A percentile compares a stretch with the other conserved stretches of the same genome.
Conservation (phyloP, 805 yeast species). For the Pichia nakasei region DNA sequence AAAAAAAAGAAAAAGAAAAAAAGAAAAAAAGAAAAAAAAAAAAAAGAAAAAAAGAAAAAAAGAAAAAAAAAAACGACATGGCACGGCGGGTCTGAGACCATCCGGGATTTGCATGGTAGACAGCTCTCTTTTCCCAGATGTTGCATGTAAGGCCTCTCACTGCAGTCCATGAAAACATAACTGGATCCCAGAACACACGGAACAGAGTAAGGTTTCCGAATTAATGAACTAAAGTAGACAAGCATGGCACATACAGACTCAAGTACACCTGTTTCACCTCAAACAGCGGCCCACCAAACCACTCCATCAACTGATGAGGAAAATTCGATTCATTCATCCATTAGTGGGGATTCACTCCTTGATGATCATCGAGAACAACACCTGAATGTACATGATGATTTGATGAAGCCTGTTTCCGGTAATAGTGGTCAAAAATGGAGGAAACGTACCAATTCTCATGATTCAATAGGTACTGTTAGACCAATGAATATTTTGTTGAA, state of each 20-base stretch:
- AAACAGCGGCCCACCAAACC: slow-evolving; percentile 19
- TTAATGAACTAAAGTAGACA: too few species aligned
- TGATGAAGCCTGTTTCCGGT: not conserved
- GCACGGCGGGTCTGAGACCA: too few species aligned
- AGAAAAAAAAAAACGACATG: too few species aligned
- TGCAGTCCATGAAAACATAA: too few species aligned
- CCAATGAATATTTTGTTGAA: not conserved
- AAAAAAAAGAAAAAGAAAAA: too few species aligned
- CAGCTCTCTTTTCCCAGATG: too few species aligned
- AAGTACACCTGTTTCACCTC: slow-evolving; percentile 5
- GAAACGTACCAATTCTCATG: slow-evolving; percentile 5
- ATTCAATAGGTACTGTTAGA: not conserved
- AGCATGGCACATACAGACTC: not conserved
- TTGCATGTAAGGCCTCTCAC: too few species aligned
- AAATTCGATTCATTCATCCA: slow-evolving; percentile 26
- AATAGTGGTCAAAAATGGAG: not conserved
- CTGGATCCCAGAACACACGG: too few species aligned
- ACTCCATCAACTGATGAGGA: slow-evolving; percentile 25
- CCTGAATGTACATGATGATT: slow-evolving; percentile 23
- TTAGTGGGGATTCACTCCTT: slow-evolving; percentile 28
- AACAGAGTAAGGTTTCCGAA: too few species aligned
- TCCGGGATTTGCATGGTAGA: too few species aligned
- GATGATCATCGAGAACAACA: slow-evolving; percentile 30
- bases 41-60: too few species aligned
- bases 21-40: too few species aligned